Evolutionary conservation across 1,139 yeast species (phyloP), one percentile per base, ranked within the genome.

Genomic region (Tardiomyces depauwii): DNA sequence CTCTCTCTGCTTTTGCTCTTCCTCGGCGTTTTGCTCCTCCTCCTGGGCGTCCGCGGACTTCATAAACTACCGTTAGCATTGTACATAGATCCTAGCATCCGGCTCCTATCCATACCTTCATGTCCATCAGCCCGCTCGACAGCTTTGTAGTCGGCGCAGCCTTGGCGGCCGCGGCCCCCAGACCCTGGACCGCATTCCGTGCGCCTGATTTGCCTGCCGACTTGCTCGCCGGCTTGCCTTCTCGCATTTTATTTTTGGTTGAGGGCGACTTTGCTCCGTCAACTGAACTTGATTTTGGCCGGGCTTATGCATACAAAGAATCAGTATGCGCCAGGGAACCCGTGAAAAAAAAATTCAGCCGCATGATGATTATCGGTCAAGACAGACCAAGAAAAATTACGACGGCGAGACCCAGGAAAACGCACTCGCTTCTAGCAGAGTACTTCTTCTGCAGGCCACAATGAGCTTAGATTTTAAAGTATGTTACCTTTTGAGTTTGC

Each of bases 41-140:
- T 64, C 61, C 41, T 63, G 59, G 41, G 42, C 18, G 13, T 30
- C 27, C 14, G 40, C 33, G 39, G 41, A 19, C 33, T 28, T 33
- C 43, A 36, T 42, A 18, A 41, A 42, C 28, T n/a, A 19, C 7
- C 23, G 40, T 18, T 25, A 36, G 42, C 12, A 36, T 28, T 40
- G 43, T 40, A 36, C 33, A 42, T 36, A 42, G 16, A 21, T 28
- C 23, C n/a, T n/a, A n/a, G n/a, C n/a, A n/a, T n/a, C n/a, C n/a
- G n/a, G n/a, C n/a, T n/a, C n/a, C n/a, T n/a, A n/a, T 27, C 11
- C 63, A 28, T 51, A 63, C 67, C 72, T 82, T 82, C 89, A 82
- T 82, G 72, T 78, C 80, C 75, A 78, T 66, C 55, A 82, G 80
- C 55, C 82, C 70, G 54, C 74, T 72, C n/a, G 87, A 80, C 54